Evolutionary conservation across 176 grass and related monocot genomes (phyloP).

Genomic region (Avena atlantica): DNA sequence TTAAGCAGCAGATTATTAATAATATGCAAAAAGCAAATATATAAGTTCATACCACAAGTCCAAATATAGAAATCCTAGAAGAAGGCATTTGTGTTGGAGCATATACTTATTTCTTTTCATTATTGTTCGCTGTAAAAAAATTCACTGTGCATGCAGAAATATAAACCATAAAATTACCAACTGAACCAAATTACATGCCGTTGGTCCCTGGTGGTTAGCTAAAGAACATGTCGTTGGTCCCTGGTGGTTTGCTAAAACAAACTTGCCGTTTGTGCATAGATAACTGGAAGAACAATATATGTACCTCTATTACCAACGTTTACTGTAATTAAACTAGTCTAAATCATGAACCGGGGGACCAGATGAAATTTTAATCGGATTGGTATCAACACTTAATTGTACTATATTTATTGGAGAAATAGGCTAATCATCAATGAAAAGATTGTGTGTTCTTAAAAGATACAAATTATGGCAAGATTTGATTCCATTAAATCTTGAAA

Average conservation of each 20-base stretch:
- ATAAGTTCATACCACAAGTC: not conserved
- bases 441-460: not conserved
- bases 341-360: not conserved
- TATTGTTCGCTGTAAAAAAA: not conserved
- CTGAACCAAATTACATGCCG: not conserved
- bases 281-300: not conserved
- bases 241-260: not conserved
- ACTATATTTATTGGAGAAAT: not conserved
- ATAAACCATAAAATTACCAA: not conserved
- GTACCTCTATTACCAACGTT: not conserved
- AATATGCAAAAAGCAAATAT: not conserved
- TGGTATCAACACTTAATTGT: not conserved
- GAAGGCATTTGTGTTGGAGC: not conserved
- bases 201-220: not conserved
- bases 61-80: not conserved
- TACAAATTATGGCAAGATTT: not conserved
- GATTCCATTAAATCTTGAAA: not conserved
- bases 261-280: not conserved
- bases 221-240: not conserved
- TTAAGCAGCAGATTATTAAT: not conserved
- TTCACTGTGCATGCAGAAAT: too few species aligned
- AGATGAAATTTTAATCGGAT: not conserved
- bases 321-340: not conserved
- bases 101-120: not conserved
- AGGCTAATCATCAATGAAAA: not conserved